A percentile compares a stretch with the other conserved stretches of the same genome.
phyloP scores from a whole-genome alignment of 1,139 yeast species.

The Pichia sp. region DNA sequence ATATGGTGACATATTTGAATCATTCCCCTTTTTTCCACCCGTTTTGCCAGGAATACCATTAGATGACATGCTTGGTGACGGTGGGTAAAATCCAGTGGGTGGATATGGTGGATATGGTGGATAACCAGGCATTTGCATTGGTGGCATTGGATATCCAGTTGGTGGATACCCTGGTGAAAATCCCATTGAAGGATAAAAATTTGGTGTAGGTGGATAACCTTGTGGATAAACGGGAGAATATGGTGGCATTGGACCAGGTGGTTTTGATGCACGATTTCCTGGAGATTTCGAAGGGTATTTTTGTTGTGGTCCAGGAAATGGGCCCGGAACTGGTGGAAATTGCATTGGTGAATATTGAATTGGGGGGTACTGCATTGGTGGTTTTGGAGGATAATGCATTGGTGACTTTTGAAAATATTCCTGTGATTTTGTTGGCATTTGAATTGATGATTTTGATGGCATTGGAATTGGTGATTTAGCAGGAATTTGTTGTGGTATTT shows the following conservation, averaged over 20 bases:
- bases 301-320: conserved; percentile 13
- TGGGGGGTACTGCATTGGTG: not conserved
- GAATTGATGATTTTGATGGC: too few relatives aligned
- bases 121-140: not conserved
- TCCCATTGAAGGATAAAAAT: not conserved
- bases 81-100: conserved; percentile 1
- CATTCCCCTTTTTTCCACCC: too few relatives aligned
- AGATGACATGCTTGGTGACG: not conserved
- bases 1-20: conserved; percentile 7
- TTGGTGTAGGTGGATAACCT: conserved; percentile 4
- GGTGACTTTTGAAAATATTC: too few relatives aligned
- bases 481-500: too few relatives aligned
- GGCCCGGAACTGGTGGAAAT: not conserved
- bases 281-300: not conserved
- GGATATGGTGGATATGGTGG: conserved; percentile 2
- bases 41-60: too few relatives aligned
- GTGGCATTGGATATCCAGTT: conserved; percentile 1
- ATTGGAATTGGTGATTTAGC: too few relatives aligned
- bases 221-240: not conserved
- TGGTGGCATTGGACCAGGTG: not conserved
- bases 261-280: not conserved
- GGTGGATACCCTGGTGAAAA: conserved; percentile 2
- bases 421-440: too few relatives aligned
- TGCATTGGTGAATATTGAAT: not conserved
- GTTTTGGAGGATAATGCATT: not conserved